Evolutionary conservation across 2,329 filamentous ascomycete species (phyloP), one percentile per base, ranked within the genome.

Genomic region (Aspergillus quadricinctus): DNA sequence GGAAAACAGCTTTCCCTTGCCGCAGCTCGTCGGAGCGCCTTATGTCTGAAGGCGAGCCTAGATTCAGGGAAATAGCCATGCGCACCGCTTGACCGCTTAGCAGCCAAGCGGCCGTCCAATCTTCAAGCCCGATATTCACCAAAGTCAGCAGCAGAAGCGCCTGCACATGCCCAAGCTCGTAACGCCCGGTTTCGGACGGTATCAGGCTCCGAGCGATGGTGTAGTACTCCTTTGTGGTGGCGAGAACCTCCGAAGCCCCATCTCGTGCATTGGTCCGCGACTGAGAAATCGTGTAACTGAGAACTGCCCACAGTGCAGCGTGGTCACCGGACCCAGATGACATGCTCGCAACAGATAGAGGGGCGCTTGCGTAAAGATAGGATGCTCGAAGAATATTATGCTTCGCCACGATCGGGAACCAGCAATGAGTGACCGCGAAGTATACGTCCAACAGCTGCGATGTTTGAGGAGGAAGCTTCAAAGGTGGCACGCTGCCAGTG

Each of bases 391-490:
- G 70, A 8, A 84, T 75, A 55, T 80, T 79, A 59, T 84, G 80
- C 64, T 83, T 84, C 50, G 83, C 80, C 27, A 80, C 75, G n/a
- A 85, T 78, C 0, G 83, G 83, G 29, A 86, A 77, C 83, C 83
- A 86, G 27, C 78, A 78, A 61, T 85, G 81, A 0, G 81, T 83
- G 54, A 80, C 79, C 0, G 81, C 77, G 59, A 84, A 84, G 61
- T 84, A 85, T 10, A 80, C 73, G 62, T 85, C 81, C 37, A 85
- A 69, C 6, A 84, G 69, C 17, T 75, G 73, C 66, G 81, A 81
- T 8, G 80, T 76, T 53, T 81, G 76, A 27, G 72, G 62, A 11
- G 83, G 83, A 10, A 85, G 72, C 40, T 69, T 66, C 40, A 73
- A 64, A 11, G 60, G 48, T 31, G 61, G 60, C 2, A 28, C 35